Evolutionary conservation across 2,329 filamentous ascomycete genomes (phyloP), one percentile per base, ranked within the genome.

Genomic region (Boeremia lycopersici): DNA sequence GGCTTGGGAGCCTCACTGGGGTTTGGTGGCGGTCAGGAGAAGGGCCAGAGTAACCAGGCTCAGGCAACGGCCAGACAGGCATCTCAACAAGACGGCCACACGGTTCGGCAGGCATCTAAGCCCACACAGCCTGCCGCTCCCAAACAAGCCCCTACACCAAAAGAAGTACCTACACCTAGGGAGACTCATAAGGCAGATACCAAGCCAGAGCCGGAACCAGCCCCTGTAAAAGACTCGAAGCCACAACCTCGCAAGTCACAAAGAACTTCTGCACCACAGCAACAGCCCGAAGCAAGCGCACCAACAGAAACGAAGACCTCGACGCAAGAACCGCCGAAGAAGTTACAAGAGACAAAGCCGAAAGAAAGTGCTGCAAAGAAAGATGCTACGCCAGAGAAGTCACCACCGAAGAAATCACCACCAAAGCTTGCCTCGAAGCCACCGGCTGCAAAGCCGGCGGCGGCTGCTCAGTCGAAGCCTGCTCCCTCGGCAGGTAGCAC

Each of bases 1-100:
- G 67, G 68, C 2, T 15, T 71, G 15, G 69, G 69, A 11, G 68
- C 67, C 30, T 67, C 68, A 6, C 43, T 73, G 41, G 61, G 59
- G 35, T 52, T 54, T 40, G 52, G 67, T 36, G 49, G 67, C 33
- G 45, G 29, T 34, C 56, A 59, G 47, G 59, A 55, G 8, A 45
- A 59, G 34, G 30, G 42, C 3, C 48, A 59, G 12, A 30, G 43
- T 9, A 44, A 64, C 28, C 29, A 48, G 34, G 28, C 41, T 38
- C 49, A 59, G 23, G 44, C 45, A 25, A 15, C 35, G 19, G 54
- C 36, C 13, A 54, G 48, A 38, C 56, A 62, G 30, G 38, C 57
- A 3, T 54, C 59, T n/a, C 60, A 63, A 39, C 58, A 64, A 13
- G 40, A 54, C 11, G 45, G 43, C 11, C 45, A 54, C 15, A 31